phyloP scores from a whole-genome alignment of 2,329 filamentous ascomycete species.

The Ophiostoma tasmaniense region DNA sequence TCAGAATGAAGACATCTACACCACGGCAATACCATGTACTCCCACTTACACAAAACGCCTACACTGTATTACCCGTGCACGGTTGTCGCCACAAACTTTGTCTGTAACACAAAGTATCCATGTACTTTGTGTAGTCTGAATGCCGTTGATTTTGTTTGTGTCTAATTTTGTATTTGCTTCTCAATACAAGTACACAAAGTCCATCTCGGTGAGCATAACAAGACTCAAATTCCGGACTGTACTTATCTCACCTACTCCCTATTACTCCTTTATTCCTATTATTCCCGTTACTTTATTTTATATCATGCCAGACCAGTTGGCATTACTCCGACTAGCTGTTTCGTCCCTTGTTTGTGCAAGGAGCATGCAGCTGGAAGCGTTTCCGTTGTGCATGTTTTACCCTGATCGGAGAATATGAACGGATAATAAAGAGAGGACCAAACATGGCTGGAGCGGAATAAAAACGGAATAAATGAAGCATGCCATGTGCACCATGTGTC shows the following conservation, averaged over 20 bases:
- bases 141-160: not conserved
- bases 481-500: not conserved
- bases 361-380: not conserved
- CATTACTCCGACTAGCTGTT: not conserved
- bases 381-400: not conserved
- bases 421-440: not conserved
- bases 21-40: not conserved
- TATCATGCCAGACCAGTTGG: not conserved
- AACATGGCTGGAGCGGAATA: too few species aligned
- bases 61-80: not conserved
- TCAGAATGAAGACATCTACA: too few species aligned
- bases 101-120: not conserved
- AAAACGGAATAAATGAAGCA: not conserved
- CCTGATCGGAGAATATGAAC: not conserved
- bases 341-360: not conserved
- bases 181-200: not conserved
- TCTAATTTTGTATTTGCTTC: too few species aligned
- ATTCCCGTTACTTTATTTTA: too few species aligned
- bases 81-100: not conserved
- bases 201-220: not conserved
- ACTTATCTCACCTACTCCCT: not conserved
- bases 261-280: too few species aligned
- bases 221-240: not conserved
- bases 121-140: not conserved
- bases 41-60: not conserved